Base-by-base conservation (phyloP, 805 yeast genomes). In the fission yeast (Schizosaccharomyces pombe) region DNA sequence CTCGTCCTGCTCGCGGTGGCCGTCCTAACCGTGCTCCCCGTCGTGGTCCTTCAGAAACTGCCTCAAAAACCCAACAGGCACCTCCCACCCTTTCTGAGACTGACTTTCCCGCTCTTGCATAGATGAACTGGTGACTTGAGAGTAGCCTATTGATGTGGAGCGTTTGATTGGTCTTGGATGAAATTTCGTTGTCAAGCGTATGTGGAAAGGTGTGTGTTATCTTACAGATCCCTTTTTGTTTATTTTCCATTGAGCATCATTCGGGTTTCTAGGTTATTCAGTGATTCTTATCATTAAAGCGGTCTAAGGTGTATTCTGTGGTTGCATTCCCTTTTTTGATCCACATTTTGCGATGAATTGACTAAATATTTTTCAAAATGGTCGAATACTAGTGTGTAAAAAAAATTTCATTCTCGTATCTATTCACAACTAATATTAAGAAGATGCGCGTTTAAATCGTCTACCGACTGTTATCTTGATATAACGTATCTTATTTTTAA, bases 21-120 rank as follows among this genome's bases (percentile, higher is more conserved):
- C 37, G 53, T 49, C 14, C 5, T 31, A 37, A 22, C 19, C 34
- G 53, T 32, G 53, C 24, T 32, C 22, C 22, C n/a, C 32, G 52
- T 30, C 26, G 52, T 47, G 52, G 52, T 9, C 19, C 32, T 30
- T 24, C 12, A 19, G 32, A 24, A 19, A 24, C 19, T 24, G 26
- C 52, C 32, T 19, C 52, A 24, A 28, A 24, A 32, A 49, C 26
- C 33, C n/a, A 24, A 1, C 31, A 4, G 4, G 33, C 39, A n/a
- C 33, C 53, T 32, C 39, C 39, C 24, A 32, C 34, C 26, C 31
- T 49, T 22, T 24, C 34, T 30, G 53, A 49, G 32, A 14, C 31
- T 2, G 39, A 49, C 33, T 49, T 49, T 26, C 53, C 53, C 24
- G 31, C 53, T 31, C 52, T 47, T 26, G 52, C 52, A n/a, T 47